Base-by-base conservation (phyloP, 495 filamentous ascomycete genomes). In the Trichoderma parareesei region DNA sequence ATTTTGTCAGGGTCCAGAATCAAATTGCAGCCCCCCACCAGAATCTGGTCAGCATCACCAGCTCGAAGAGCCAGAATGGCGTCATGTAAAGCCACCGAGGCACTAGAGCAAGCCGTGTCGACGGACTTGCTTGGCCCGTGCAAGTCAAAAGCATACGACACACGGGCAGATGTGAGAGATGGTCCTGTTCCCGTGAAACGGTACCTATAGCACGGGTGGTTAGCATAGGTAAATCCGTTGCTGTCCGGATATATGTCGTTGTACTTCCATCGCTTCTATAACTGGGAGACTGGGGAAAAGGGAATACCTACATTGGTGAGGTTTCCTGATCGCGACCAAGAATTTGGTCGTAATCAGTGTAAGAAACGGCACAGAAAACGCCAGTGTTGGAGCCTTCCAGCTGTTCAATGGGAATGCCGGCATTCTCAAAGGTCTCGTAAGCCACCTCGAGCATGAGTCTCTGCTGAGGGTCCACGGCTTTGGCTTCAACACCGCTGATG, bases 101-200 rank as follows among this genome's bases (percentile, higher is more conserved):
- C 88, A 14, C 87, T 90, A 20, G 90, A 93, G 72, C 91, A 95
- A n/a, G 90, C 91, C 0, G 91, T 94, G 72, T 94, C 90, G 35
- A 93, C 79, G 61, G 85, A 90, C 73, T 88, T 86, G 55, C 86
- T 74, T 1, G 77, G 74, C 7, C 84, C 81, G 7, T 75, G 73
- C 66, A 81, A 78, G 65, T 82, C 77, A 66, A 79, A 83, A 55
- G 76, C 79, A 59, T 82, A 75, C 0, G 77, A 80, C 6, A 84
- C 62, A 0, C 80, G 73, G 53, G 81, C 79, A 1, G 78, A 74
- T 6, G 79, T 27, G 38, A 80, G 76, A 38, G 68, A 68, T 13
- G 41, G 27, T 6, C 61, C 61, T 27, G 38, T 46, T 42, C 38
- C 41, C 16, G 74, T 73, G 16, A 67, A 65, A 49, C 55, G 62